These are phyloP conservation scores for Chaetothyriales sp. DNA, from an alignment of 2,329 filamentous ascomycete species.

Conservation along the genomic window DNA sequence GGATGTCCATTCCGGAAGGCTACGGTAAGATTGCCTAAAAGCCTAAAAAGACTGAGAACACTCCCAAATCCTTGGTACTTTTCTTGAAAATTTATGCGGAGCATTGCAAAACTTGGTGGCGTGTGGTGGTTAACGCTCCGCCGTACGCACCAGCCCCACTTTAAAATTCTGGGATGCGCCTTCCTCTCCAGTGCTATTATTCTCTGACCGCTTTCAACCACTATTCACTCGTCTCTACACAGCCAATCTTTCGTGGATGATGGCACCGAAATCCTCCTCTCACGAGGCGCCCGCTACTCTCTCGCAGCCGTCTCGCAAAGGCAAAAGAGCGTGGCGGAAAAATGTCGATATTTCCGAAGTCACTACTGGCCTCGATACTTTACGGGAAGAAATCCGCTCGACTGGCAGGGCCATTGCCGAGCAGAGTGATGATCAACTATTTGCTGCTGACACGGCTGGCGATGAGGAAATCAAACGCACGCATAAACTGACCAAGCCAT, in stretches of 20 bases:
- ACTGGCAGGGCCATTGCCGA: slow-evolving; percentile 71
- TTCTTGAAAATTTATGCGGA: too few relatives aligned
- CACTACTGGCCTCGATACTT: slow-evolving; percentile 63
- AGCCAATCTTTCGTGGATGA: neutral
- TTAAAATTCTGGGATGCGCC: neutral
- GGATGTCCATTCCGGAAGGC: neutral
- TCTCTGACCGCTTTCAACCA: too few relatives aligned
- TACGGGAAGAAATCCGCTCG: slow-evolving; percentile 81
- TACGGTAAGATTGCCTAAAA: too few relatives aligned
- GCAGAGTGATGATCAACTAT: slow-evolving; percentile 69
- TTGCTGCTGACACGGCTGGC: slow-evolving; percentile 65
- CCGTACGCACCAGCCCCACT: neutral
- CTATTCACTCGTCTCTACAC: too few relatives aligned
- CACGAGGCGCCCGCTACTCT: slow-evolving; percentile 55
- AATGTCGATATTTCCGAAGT: slow-evolving; percentile 90
- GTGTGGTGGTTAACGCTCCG: too few relatives aligned
- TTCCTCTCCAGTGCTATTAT: too few relatives aligned
- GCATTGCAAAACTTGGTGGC: too few relatives aligned
- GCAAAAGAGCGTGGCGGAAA: slow-evolving; percentile 97
- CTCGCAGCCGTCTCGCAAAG: slow-evolving; percentile 78
- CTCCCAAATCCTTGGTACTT: too few relatives aligned
- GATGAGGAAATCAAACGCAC: slow-evolving; percentile 52
- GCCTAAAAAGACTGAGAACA: too few relatives aligned
- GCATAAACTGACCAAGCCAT: slow-evolving; percentile 56
- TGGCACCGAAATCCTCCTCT: neutral